These are phyloP conservation scores for Bimuria novae-zelandiae DNA, from an alignment of 2,329 filamentous ascomycete genomes.

Conservation along the genomic window DNA sequence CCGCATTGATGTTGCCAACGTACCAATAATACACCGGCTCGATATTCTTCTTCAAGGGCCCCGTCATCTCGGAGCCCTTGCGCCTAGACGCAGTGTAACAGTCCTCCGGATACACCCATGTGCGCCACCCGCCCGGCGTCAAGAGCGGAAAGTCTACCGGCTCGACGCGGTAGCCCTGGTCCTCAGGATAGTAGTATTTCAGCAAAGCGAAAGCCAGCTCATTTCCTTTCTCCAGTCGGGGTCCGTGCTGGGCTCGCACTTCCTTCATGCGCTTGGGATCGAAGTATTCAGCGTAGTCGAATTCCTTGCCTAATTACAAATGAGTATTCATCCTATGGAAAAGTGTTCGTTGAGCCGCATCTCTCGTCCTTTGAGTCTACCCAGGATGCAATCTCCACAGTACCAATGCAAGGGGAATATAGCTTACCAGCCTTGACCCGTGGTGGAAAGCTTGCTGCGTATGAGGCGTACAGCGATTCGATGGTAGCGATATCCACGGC, in stretches of 20 bases:
- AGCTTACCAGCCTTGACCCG: neutral
- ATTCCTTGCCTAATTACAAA: neutral
- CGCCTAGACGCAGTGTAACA: constrained; percentile 10
- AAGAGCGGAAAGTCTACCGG: constrained; percentile 14
- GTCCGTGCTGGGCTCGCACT: constrained; percentile 3
- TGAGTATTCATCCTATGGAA: neutral
- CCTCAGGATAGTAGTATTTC: constrained; percentile 28
- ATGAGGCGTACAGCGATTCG: neutral
- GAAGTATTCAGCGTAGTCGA: neutral
- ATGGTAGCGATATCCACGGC: neutral
- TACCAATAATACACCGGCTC: neutral
- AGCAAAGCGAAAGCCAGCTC: constrained; percentile 23
- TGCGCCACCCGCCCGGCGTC: constrained; percentile 18
- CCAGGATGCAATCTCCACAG: no score
- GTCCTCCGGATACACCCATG: constrained; percentile 14
- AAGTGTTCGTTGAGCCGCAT: no score
- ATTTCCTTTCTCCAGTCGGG: constrained; percentile 24
- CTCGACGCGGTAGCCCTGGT: constrained; percentile 23
- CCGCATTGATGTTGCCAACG: neutral
- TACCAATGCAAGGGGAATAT: neutral
- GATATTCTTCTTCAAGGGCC: neutral
- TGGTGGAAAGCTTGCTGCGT: neutral
- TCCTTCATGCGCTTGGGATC: neutral
- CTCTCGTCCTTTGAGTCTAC: no score
- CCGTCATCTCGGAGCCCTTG: neutral